A percentile compares a stretch with the other conserved stretches of the same genome.
Evolutionary conservation across 2,329 filamentous ascomycete species (phyloP).

Genomic region (Biscogniauxia marginata): DNA sequence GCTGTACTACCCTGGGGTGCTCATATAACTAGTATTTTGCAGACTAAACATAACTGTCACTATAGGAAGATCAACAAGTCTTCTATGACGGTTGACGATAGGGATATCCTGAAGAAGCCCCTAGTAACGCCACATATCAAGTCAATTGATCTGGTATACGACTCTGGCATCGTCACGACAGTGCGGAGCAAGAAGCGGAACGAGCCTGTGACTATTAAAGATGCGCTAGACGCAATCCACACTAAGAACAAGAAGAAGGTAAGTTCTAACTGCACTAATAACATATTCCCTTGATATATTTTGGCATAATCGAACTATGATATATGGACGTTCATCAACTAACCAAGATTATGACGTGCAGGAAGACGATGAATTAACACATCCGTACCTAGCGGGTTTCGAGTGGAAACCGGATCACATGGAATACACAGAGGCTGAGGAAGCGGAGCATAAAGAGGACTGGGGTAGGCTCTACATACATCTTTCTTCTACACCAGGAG

Average conservation of each 20-base stretch:
- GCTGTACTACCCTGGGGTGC: no score
- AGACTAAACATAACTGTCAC: conserved; percentile 3
- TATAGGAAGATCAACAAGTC: conserved; percentile 92
- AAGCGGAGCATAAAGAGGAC: conserved; percentile 72
- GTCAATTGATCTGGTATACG: conserved; percentile 92
- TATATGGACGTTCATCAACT: conserved; percentile 3
- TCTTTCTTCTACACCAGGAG: conserved; percentile 58
- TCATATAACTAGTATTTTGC: no score
- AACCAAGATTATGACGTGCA: conserved; percentile 36
- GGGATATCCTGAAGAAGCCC: conserved; percentile 76
- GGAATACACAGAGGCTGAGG: conserved; percentile 14
- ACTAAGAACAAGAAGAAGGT: conserved; percentile 98
- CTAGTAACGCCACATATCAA: conserved; percentile 83
- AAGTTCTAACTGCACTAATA: conserved; percentile 31
- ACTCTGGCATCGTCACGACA: conserved; percentile 80
- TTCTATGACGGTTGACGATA: conserved; percentile 74
- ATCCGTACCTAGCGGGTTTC: conserved; percentile 87
- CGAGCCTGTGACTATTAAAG: conserved; percentile 80
- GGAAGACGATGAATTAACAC: conserved; percentile 88
- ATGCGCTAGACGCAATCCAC: conserved; percentile 91
- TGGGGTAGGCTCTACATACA: conserved; percentile 88
- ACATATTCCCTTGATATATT: conserved; percentile 5
- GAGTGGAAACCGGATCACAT: conserved; percentile 64
- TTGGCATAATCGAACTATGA: conserved; percentile 1
- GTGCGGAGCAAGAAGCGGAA: conserved; percentile 83